Conservation (phyloP, 164 flowering plant species). For the Chloranthus sessilifolius region DNA sequence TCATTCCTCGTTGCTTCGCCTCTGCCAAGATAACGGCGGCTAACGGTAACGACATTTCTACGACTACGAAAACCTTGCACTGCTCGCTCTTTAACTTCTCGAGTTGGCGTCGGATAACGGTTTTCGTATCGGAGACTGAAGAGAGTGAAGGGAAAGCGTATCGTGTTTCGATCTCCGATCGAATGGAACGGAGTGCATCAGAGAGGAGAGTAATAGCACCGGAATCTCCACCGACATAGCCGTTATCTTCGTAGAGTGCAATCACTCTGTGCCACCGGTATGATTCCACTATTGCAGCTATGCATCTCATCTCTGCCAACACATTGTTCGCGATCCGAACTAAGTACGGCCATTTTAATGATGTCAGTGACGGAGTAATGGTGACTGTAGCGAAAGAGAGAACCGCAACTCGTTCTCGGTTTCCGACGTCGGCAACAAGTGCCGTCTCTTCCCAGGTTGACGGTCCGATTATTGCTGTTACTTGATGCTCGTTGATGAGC, state of each 20-base stretch:
- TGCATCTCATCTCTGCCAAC: background rate
- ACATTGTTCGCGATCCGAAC: background rate
- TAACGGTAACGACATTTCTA: conserved; percentile 11
- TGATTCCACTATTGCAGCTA: background rate
- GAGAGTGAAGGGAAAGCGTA: conserved; percentile 12
- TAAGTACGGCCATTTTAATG: background rate
- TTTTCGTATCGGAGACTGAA: conserved; percentile 17
- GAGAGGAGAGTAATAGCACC: conserved; percentile 14
- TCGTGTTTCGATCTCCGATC: conserved; percentile 17
- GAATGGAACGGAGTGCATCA: conserved; percentile 14
- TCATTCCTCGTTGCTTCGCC: conserved; percentile 25
- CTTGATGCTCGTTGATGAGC: background rate
- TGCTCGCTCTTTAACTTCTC: conserved; percentile 10
- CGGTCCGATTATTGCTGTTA: background rate
- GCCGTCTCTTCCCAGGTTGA: background rate
- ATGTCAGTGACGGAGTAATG: background rate
- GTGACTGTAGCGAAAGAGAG: background rate
- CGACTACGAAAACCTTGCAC: conserved; percentile 22
- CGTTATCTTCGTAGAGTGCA: background rate
- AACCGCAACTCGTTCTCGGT: background rate
- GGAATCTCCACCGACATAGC: background rate
- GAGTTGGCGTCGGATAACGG: conserved; percentile 6
- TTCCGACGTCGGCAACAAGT: background rate
- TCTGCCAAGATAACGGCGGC: conserved; percentile 14
- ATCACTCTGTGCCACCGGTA: background rate